These are phyloP conservation scores for Metschnikowia gruessii DNA, from an alignment of 805 yeast species.

Conservation along the genomic window DNA sequence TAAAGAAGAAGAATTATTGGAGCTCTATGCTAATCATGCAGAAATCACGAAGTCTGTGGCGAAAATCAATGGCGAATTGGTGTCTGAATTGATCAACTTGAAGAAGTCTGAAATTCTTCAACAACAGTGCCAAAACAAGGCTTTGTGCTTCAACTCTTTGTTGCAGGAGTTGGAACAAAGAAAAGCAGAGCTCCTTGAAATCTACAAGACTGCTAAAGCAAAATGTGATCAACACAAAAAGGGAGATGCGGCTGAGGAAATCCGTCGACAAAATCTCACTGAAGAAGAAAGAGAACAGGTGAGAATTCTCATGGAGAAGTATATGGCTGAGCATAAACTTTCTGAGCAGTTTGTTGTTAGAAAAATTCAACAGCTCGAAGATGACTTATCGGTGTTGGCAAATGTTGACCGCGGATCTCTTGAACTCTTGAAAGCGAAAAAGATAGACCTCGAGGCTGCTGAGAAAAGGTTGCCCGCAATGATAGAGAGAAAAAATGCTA, in stretches of 20 bases:
- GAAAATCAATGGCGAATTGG: constrained; percentile 7
- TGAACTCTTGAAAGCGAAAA: constrained; percentile 39
- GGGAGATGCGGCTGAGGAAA: constrained; percentile 38
- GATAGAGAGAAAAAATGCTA: constrained; percentile 21
- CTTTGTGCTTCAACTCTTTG: constrained; percentile 20
- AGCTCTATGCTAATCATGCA: constrained; percentile 21
- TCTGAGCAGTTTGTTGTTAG: constrained; percentile 37
- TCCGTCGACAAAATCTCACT: constrained; percentile 35
- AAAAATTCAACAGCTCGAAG: constrained; percentile 44
- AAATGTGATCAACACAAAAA: constrained; percentile 40
- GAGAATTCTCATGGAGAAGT: constrained; percentile 37
- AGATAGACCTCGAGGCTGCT: constrained; percentile 32
- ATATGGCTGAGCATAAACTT: constrained; percentile 36
- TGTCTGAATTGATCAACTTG: constrained; percentile 7
- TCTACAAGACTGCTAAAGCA: constrained; percentile 33
- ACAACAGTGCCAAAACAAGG: constrained; percentile 16
- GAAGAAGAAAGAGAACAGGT: constrained; percentile 39
- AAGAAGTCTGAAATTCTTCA: constrained; percentile 14
- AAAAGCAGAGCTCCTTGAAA: constrained; percentile 26
- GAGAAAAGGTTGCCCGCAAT: constrained; percentile 39
- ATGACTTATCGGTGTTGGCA: constrained; percentile 41
- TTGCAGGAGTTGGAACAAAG: constrained; percentile 27
- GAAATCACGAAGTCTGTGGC: constrained; percentile 24
- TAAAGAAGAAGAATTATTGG: constrained; percentile 27
- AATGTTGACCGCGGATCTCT: constrained; percentile 38